Percentiles rank a stretch among this genome's conserved stretches.
phyloP scores from a whole-genome alignment of 345 rosid genomes.

The Crucihimalaya himalaica region DNA sequence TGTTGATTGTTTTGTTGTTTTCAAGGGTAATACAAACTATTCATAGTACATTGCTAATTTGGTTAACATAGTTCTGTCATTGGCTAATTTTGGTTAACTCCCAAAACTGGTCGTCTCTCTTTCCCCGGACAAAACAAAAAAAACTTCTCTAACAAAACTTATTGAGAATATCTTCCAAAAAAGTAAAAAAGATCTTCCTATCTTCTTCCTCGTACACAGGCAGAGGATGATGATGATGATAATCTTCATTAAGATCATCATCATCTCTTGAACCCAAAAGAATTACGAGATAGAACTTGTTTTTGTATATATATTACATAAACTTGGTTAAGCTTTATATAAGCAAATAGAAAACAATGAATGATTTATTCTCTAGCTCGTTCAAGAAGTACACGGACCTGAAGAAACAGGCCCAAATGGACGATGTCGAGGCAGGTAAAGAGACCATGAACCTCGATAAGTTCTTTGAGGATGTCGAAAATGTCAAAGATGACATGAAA shows the following conservation, averaged over 20 bases:
- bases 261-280: constrained; percentile 11
- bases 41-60: constrained; percentile 21
- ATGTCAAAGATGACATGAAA: constrained; percentile 70
- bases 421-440: constrained; percentile 67
- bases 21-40: not conserved
- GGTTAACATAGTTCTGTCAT: constrained; percentile 15
- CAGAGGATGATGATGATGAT: constrained; percentile 22
- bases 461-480: constrained; percentile 78
- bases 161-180: not conserved
- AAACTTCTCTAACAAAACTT: constrained; percentile 8
- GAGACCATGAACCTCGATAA: constrained; percentile 67
- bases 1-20: not conserved
- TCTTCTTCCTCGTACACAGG: constrained; percentile 16
- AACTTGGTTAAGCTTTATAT: not conserved
- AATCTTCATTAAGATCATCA: constrained; percentile 26
- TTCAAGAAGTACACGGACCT: constrained; percentile 76
- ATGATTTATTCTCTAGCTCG: constrained; percentile 77
- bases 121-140: constrained; percentile 9
- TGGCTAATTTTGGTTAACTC: constrained; percentile 10
- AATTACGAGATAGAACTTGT: not conserved
- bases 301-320: not conserved
- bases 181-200: not conserved
- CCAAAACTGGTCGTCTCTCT: constrained; percentile 3
- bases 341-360: constrained; percentile 50
- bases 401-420: constrained; percentile 54